Percentiles rank a stretch among this genome's conserved stretches.
phyloP scores from a whole-genome alignment of 140 eudicot species.

The Ambrosia hybrid region DNA sequence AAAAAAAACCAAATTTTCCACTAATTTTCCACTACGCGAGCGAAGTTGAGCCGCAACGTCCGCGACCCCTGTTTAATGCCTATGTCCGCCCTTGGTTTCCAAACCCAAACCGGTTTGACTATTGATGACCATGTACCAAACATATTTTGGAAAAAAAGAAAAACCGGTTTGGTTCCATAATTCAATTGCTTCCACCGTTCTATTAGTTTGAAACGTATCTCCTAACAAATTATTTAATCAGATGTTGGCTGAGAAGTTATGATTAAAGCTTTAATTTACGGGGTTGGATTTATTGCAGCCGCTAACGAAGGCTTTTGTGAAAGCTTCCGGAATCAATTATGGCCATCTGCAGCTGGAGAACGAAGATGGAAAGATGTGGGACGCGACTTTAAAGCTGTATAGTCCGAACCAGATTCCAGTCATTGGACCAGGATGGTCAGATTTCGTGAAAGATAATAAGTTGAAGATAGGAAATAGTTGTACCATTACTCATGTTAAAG shows the following conservation, averaged over 20 bases:
- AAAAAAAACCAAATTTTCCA: too few species aligned
- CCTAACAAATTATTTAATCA: too few species aligned
- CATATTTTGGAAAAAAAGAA: too few species aligned
- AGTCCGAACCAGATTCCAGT: neutral
- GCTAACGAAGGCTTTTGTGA: neutral
- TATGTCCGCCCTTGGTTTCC: too few species aligned
- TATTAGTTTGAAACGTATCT: too few species aligned
- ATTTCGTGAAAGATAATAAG: slow-evolving; percentile 16
- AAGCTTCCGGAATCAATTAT: neutral
- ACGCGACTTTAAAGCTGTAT: neutral
- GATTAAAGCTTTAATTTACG: neutral
- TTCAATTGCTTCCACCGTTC: too few species aligned
- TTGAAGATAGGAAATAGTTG: slow-evolving; percentile 1
- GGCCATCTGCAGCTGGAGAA: slow-evolving; percentile 1
- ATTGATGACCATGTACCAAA: too few species aligned
- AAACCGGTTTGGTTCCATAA: too few species aligned
- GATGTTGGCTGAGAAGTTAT: neutral
- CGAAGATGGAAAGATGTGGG: slow-evolving; percentile 16
- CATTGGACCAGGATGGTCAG: neutral
- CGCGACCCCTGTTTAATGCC: too few species aligned
- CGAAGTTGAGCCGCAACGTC: too few species aligned
- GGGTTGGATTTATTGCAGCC: slow-evolving; percentile 9
- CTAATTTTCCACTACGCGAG: too few species aligned
- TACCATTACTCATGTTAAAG: slow-evolving; percentile 12
- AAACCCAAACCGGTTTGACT: too few species aligned